Conservation (phyloP, 1,284 basidiomycete genomes). For the Wallemia hederae region DNA sequence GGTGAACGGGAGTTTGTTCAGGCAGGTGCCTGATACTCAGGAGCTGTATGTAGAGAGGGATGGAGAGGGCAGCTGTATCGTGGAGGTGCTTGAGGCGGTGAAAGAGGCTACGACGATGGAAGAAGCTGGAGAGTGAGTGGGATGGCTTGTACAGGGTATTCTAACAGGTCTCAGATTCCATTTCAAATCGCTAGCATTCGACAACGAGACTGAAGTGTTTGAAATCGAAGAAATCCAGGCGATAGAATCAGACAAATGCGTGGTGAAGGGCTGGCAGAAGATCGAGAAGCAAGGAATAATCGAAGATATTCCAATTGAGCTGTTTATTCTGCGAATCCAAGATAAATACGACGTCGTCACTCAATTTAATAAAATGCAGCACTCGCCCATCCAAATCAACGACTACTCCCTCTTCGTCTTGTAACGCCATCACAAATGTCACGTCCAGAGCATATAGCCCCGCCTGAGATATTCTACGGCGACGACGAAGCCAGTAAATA, state of each 20-base stretch:
- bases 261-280: background rate
- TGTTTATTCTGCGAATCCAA: background rate
- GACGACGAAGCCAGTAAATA: slow-evolving; percentile 89
- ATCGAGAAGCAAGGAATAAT: background rate
- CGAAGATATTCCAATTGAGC: background rate
- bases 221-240: background rate
- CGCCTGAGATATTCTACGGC: slow-evolving; percentile 97
- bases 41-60: background rate
- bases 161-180: background rate
- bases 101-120: background rate
- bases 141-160: background rate
- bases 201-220: background rate
- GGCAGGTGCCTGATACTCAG: background rate
- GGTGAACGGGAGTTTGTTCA: background rate
- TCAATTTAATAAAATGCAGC: background rate
- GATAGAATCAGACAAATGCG: background rate
- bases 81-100: background rate
- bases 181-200: background rate
- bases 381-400: background rate
- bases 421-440: background rate
- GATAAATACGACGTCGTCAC: background rate
- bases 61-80: background rate
- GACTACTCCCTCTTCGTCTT: background rate
- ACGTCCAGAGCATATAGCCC: slow-evolving; percentile 81
- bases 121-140: background rate